Conservation (phyloP, 306 rosid genomes). For the Cucumis sativus region Cucumber_9930_V3 NC_026657.2:24520001-24520500, state of each 20-base stretch:
- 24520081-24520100: neutral
- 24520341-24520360: neutral
- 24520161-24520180: neutral
- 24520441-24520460: neutral
- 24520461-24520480: neutral
- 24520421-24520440: neutral
- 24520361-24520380: neutral
- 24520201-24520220: neutral
- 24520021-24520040: neutral
- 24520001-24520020: slow-evolving; percentile 4
- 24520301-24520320: neutral
- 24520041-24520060: neutral
- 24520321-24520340: neutral
- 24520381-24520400: neutral
- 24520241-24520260: neutral
- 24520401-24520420: neutral
- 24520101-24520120: slow-evolving; percentile 5
- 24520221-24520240: neutral
- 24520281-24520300: neutral
- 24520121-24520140: slow-evolving; percentile 1
- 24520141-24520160: slow-evolving; percentile 23
- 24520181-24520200: neutral
- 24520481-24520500: neutral
- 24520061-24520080: neutral
- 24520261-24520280: neutral